Evolutionary conservation across 148 eudicot genomes (phyloP), one percentile per base, ranked within the genome.

Genomic region (Dysphania ambrosioides): DNA sequence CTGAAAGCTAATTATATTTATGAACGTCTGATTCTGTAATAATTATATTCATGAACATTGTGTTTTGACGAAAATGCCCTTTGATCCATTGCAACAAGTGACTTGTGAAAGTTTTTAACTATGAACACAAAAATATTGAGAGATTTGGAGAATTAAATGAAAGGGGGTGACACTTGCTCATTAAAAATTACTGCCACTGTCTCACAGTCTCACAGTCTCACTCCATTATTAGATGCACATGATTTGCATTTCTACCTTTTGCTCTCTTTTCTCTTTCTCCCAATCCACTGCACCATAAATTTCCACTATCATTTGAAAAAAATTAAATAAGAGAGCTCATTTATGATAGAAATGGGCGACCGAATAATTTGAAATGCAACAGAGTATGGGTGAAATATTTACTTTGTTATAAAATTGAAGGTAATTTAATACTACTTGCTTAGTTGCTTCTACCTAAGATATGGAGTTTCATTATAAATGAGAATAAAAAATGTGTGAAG

Each of bases 211-310:
- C n/a, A n/a, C n/a, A n/a, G n/a, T n/a, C n/a, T 74, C 70, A 71
- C 68, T 67, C 40, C 70, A 71, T 79, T 79, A 79, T 62, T 74
- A 75, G 78, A 51, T 75, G 71, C 82, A 79, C 82, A 53, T 79
- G 82, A 79, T 79, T 34, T 35, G 68, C 13, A 53, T 68, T n/a
- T 29, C 58, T 58, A 49, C 18, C 6, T 6, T 26, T 64, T 78
- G 63, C 51, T 49, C n/a, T 47, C 18, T 47, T 11, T n/a, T 35
- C 18, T 30, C 8, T 2, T 64, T 31, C 19, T 63, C 24, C 29
- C 65, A 60, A 29, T 29, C n/a, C 36, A 61, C 65, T 36, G 35
- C 65, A 61, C 3, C 5, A 15, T 47, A n/a, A n/a, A n/a, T n/a
- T n/a, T 15, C 53, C 53, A 47, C 53, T n/a, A n/a, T n/a, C 53